These are phyloP conservation scores for Haemoproteus tartakovskyi DNA, from an alignment of 169 alveolate genomes.

Conservation along the genomic window DNA sequence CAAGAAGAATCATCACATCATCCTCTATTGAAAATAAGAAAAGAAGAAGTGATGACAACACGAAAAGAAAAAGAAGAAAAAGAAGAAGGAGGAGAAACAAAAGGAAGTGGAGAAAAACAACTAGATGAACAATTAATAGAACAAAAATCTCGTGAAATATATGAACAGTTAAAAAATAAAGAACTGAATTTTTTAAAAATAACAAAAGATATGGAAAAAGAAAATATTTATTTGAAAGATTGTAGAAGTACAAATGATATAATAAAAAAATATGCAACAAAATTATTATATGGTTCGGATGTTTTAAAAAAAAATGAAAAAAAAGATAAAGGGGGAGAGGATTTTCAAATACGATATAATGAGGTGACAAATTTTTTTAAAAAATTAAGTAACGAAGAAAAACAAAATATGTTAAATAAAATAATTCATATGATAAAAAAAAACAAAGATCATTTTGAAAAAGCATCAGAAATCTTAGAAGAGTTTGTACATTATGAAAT, in stretches of 20 bases:
- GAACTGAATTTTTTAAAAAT: slow-evolving; percentile 43
- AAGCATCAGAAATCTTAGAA: slow-evolving; percentile 41
- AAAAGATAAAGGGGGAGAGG: not conserved
- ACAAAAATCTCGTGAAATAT: slow-evolving; percentile 19
- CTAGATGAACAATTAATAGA: slow-evolving; percentile 5
- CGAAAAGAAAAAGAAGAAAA: too few relatives aligned
- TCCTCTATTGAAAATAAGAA: too few relatives aligned
- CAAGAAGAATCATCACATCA: not conserved
- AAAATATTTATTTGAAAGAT: slow-evolving; percentile 18
- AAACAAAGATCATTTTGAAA: not conserved
- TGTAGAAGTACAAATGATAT: slow-evolving; percentile 62
- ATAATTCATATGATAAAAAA: not conserved
- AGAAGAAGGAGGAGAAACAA: not conserved
- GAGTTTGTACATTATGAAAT: slow-evolving; percentile 35
- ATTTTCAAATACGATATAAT: slow-evolving; percentile 19
- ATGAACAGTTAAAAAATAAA: slow-evolving; percentile 15
- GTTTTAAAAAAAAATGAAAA: slow-evolving; percentile 1
- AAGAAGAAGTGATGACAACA: not conserved
- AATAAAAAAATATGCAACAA: slow-evolving; percentile 37
- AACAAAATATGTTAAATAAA: slow-evolving; percentile 43
- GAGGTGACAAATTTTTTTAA: slow-evolving; percentile 28
- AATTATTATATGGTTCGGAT: slow-evolving; percentile 16
- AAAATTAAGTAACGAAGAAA: slow-evolving; percentile 33
- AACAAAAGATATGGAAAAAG: slow-evolving; percentile 31
- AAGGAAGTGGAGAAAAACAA: not conserved